Base-by-base conservation (phyloP, 139 green algal species). In the Chlamydomonas sphaeroides region DNA sequence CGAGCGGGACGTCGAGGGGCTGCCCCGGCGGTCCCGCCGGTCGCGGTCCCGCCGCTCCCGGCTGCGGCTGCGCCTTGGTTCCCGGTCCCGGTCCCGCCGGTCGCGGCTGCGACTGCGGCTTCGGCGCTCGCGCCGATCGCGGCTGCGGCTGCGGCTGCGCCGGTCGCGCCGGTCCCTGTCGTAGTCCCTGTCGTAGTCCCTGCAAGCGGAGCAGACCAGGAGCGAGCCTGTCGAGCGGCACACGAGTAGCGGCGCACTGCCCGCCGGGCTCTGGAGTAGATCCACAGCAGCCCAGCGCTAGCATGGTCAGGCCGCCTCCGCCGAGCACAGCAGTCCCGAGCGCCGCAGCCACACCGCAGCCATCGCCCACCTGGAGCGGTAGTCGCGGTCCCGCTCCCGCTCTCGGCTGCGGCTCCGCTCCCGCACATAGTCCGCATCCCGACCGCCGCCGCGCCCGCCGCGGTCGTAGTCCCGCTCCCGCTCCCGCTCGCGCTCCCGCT, bases 401-500 rank as follows among this genome's bases (percentile, higher is more conserved):
- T 33, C 20, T 41, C 38, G 42, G 38, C 30, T 5, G 51, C 36
- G 61, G 57, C 70, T 17, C 65, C 30, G 65, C 65, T 33, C 38
- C 65, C 11, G 65, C 23, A 1, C 63, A 11, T 20, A 33, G 38
- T 53, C 65, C 32, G 42, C 38, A 38, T 79, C 59, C 25, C 38
- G 41, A 2, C 70, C 66, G 5, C 67, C n/a, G 5, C 66, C 28
- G 15, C 70, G 35, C 26, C 59, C 53, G 25, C 56, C 76, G 17
- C 51, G n/a, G 32, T 38, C 45, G 39, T 56, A 38, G 17, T 66
- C 35, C 28, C 56, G 18, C 56, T 65, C 14, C 62, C 75, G 59
- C 30, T 84, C 53, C 69, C 61, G 30, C 32, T 53, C 59, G 8
- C 49, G 59, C 30, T 68, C 62, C 5, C 75, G 36, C 30, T 79